A percentile compares a stretch with the other conserved stretches of the same genome.
These are phyloP conservation scores for Torulaspora gathmanii DNA, from an alignment of 805 yeast species.

Conservation along the genomic window DNA sequence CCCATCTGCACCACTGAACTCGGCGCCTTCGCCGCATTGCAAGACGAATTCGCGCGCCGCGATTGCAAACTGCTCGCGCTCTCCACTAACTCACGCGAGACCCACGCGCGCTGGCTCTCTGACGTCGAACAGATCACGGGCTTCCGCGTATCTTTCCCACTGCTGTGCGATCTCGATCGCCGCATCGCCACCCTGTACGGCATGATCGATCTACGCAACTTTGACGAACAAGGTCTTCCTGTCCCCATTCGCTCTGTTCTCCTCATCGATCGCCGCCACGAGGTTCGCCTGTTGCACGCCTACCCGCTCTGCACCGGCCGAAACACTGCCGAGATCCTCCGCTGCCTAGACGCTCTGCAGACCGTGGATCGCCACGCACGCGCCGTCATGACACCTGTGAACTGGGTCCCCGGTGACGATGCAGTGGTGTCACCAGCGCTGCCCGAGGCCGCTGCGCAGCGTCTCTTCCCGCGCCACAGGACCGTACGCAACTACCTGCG, in stretches of 20 bases:
- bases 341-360: constrained; percentile 68
- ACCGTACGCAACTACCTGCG: constrained; percentile 60
- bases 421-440: constrained; percentile 68
- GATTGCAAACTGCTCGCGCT: constrained; percentile 64
- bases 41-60: constrained; percentile 63
- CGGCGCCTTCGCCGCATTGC: constrained; percentile 68
- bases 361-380: constrained; percentile 47
- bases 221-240: constrained; percentile 59
- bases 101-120: constrained; percentile 64
- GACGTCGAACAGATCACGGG: constrained; percentile 69
- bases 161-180: constrained; percentile 60
- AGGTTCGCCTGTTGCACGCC: constrained; percentile 55
- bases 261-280: constrained; percentile 63
- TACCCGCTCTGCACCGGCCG: constrained; percentile 75
- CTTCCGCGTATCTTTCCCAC: constrained; percentile 54
- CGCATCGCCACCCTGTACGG: constrained; percentile 59
- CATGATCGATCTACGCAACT: constrained; percentile 66
- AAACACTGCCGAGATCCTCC: constrained; percentile 68
- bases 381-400: constrained; percentile 62
- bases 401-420: constrained; percentile 72
- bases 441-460: constrained; percentile 54
- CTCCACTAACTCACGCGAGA: constrained; percentile 57
- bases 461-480: constrained; percentile 57
- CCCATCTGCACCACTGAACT: constrained; percentile 78
- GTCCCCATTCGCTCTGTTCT: constrained; percentile 69